Base-by-base conservation (phyloP, 148 eudicot genomes). In the Amaranthus hypochondriacus region DNA sequence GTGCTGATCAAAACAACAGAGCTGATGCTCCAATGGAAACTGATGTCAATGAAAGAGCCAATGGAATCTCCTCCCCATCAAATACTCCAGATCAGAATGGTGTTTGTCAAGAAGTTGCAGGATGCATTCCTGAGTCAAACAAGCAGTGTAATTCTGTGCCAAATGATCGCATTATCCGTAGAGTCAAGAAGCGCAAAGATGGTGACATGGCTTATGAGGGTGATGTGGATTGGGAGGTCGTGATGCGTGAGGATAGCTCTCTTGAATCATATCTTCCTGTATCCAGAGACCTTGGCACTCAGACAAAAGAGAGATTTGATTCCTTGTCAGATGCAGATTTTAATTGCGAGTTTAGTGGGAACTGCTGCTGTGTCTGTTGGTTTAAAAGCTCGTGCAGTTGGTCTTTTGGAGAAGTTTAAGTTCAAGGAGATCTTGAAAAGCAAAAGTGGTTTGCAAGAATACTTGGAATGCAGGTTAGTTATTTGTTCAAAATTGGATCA, bases 151-250 rank as follows among this genome's bases (percentile, higher is more conserved):
- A 68, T 72, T 72, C 73, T 71, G 73, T 75, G 63, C 66, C 44
- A 66, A 78, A 76, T 61, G 88, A 87, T 46, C 96, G 97, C 75
- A 81, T 82, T 78, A 70, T 76, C 52, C 92, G 98, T 15, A 84
- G 84, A 77, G 75, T 85, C 79, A 96, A 83, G 80, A 92, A 86
- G 81, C 92, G 82, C 48, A 90, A 90, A 85, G 97, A 90, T 59
- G 87, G 85, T 47, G 99, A 92, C 78, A 96, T 96, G 99, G 92
- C 97, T 61, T 96, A 92, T 70, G 97, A 96, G 76, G 99, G 90
- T 56, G 97, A 96, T 82, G 82, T 69, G 80, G 92, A 85, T 82
- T 95, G 98, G 98, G 92, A 90, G 28, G 72, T 74, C 39, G 73
- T 92, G 76, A 68, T 86, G 48, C 93, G 85, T 46, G 91, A 80